A percentile compares a stretch with the other conserved stretches of the same genome.
These are phyloP conservation scores for Diaporthe eres DNA, from an alignment of 2,329 filamentous ascomycete species.

Conservation along the genomic window DNA sequence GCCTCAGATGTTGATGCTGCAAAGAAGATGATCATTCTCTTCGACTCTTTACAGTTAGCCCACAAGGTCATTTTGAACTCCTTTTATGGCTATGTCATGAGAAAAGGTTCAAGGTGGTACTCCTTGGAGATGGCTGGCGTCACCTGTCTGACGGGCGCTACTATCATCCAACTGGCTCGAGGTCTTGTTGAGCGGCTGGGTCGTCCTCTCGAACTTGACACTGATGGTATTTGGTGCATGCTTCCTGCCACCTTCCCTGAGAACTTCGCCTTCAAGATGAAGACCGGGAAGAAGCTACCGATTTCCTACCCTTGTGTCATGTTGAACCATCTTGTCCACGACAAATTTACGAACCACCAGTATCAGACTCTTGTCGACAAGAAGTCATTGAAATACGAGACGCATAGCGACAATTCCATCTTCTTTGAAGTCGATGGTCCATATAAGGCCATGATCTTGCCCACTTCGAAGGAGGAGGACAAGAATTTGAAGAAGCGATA, in stretches of 20 bases:
- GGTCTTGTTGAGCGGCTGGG: slow-evolving; percentile 94
- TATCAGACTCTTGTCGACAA: slow-evolving; percentile 91
- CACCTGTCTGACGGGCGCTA: slow-evolving; percentile 94
- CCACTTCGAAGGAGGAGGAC: slow-evolving; percentile 98
- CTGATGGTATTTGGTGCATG: slow-evolving; percentile 99
- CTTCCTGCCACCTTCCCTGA: slow-evolving; percentile 95
- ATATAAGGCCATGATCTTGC: slow-evolving; percentile 96
- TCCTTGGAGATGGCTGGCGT: slow-evolving; percentile 99
- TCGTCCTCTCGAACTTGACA: slow-evolving; percentile 93
- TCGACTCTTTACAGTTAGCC: slow-evolving; percentile 94
- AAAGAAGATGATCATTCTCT: slow-evolving; percentile 98
- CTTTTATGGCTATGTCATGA: slow-evolving; percentile 99
- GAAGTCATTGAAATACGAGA: slow-evolving; percentile 89
- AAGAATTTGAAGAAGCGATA: slow-evolving; percentile 99
- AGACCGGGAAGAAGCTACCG: slow-evolving; percentile 95
- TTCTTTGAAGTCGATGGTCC: slow-evolving; percentile 99
- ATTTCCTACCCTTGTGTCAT: slow-evolving; percentile 99
- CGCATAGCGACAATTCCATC: slow-evolving; percentile 98
- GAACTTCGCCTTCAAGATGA: slow-evolving; percentile 94
- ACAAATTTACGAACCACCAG: slow-evolving; percentile 95
- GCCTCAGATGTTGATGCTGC: slow-evolving; percentile 87
- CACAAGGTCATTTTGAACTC: slow-evolving; percentile 99
- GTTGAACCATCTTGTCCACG: slow-evolving; percentile 98
- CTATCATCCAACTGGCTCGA: slow-evolving; percentile 96
- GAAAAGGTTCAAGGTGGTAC: slow-evolving; percentile 98